Evolutionary conservation across 768 basidiomycete species (phyloP), one percentile per base, ranked within the genome.

Genomic region (Boletus barrowsii): DNA sequence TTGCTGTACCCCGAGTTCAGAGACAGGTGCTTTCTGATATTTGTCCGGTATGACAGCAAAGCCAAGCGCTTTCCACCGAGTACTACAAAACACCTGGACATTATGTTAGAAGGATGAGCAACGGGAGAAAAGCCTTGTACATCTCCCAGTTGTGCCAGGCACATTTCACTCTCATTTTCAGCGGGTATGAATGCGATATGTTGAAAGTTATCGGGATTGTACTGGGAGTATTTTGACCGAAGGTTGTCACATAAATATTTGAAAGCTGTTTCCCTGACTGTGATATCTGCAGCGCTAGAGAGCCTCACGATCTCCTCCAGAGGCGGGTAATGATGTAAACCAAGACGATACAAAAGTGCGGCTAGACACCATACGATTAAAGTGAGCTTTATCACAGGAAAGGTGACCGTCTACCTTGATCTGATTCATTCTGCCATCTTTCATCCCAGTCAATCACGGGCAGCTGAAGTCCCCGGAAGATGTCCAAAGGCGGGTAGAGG

Each of bases 391-490:
- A 24, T 24, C 24, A 24, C 24, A 24, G 14, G 14, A 1, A 8
- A 20, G 30, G 18, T 24, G 42, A 18, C 6, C 3, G 10, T 71
- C 14, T 48, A 88, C 93, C 92, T 83, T 96, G 92, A 14, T 89
- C 87, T 0, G 91, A 90, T 3, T 76, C 78, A 5, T 79, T 68
- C 49, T 78, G 77, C 95, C 95, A 72, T 49, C 81, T 73, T 26
- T 73, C 75, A 2, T 84, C 83, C 94, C 94, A 98, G 59, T 92
- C 88, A 44, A 98, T 77, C 7, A 95, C 66, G 3, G 92, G 91
- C 8, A 98, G 69, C 5, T 78, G 79, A 5, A 98, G 74, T 42
- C 79, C 73, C 10, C 87, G 78, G 51, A 93, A 83, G 3, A 76
- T 73, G 30, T 86, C 82, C 0, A 80, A 56, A 1, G 96, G 95